Evolutionary conservation across 2,329 filamentous ascomycete species (phyloP), one percentile per base, ranked within the genome.

Genomic region (Microdochium nivale): DNA sequence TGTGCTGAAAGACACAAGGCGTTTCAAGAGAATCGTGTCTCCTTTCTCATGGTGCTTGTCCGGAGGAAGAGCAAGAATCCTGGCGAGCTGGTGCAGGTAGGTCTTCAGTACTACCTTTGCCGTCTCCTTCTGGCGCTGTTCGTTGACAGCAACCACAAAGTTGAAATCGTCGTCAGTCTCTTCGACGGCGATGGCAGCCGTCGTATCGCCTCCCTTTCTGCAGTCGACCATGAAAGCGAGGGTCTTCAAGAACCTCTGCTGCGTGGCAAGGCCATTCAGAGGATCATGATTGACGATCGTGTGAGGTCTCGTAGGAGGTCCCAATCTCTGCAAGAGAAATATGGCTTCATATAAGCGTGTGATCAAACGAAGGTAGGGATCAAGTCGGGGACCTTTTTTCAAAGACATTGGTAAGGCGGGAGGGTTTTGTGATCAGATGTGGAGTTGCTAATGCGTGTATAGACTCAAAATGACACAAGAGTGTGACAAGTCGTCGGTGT

Each of bases 121-220:
- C 19, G n/a, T 44, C 19, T 24, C n/a, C 13, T 7, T 44, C 23
- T 44, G 40, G 23, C n/a, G 3, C 40, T 44, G 40, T 0, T 51
- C n/a, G 52, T 78, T 78, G 1, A 66, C 67, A 2, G 75, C 68
- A 8, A 77, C 49, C 69, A 73, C 77, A 37, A 75, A 74, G 2
- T 65, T 60, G 49, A 65, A 66, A n/a, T 56, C 55, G 0, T 65
- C 52, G 1, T 57, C 35, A 0, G 44, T 53, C 0, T 68, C 59
- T 53, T 78, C 67, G 1, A 76, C 56, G 0, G 65, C 73, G 25
- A 78, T 67, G 0, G 76, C 67, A 0, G 75, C 70, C n/a, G 69
- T 71, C 0, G 68, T 68, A 2, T 62, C 55, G 2, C 75, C 76
- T 0, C 75, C 75, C 54, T 75, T 77, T 0, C 62, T 55, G 48